Evolutionary conservation across 2,329 filamentous ascomycete species (phyloP).

Genomic region (Fusarium odoratissimum): DNA sequence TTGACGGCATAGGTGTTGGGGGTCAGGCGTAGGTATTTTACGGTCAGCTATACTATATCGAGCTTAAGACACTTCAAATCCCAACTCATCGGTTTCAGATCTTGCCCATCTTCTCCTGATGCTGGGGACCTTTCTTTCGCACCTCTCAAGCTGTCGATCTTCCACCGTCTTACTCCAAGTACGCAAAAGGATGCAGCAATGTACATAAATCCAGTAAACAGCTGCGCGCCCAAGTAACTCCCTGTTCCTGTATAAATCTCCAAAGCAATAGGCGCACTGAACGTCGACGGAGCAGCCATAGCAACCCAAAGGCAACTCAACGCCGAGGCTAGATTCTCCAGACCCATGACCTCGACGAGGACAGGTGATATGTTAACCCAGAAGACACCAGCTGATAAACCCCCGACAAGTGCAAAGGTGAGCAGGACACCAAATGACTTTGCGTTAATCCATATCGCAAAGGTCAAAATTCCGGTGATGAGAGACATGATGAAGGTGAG

Average conservation of each 20-base stretch:
- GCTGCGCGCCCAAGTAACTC: slow-evolving; percentile 23
- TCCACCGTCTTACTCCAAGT: not conserved
- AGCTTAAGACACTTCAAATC: no score
- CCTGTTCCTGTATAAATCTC: slow-evolving; percentile 15
- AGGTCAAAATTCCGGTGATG: not conserved
- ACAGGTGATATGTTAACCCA: slow-evolving; percentile 24
- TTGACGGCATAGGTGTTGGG: no score
- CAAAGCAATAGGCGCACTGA: slow-evolving; percentile 28
- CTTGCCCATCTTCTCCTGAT: not conserved
- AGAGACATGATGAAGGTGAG: slow-evolving; percentile 65
- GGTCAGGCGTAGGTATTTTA: no score
- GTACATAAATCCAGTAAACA: slow-evolving; percentile 25
- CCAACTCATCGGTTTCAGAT: no score
- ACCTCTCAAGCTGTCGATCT: not conserved
- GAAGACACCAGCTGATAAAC: slow-evolving; percentile 12
- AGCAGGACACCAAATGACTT: slow-evolving; percentile 17
- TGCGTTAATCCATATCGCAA: slow-evolving; percentile 24
- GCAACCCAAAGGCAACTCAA: slow-evolving; percentile 27
- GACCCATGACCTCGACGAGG: slow-evolving; percentile 16
- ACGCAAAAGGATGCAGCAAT: not conserved
- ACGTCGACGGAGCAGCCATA: slow-evolving; percentile 9
- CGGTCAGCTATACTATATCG: no score
- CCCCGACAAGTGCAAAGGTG: slow-evolving; percentile 3
- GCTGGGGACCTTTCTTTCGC: accelerated
- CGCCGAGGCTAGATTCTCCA: slow-evolving; percentile 12